Base-by-base conservation (phyloP, 2,329 filamentous ascomycete species). In the Botrytis galanthina region DNA sequence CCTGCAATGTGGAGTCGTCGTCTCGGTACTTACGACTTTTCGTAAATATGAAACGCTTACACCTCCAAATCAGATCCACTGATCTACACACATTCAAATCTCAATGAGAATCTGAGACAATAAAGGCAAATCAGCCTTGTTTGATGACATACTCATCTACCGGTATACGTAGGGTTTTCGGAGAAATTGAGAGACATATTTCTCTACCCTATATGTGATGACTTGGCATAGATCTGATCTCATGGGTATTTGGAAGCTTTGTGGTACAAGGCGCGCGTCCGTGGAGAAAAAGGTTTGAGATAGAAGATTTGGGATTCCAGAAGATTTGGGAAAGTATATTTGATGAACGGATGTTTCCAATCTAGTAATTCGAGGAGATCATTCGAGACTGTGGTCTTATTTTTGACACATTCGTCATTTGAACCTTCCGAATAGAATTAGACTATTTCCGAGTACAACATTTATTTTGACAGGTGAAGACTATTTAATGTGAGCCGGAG, bases 21-120 rank as follows among this genome's bases (percentile, higher is more conserved):
- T 69, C 66, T 69, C 37, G 48, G 66, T 57, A 68, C 35, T 68
- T 20, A 42, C 20, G 63, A 66, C 20, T 3, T 48, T n/a, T 62
- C 37, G 60, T 62, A 20, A 20, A 62, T 20, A 39, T 66, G 42
- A 35, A 48, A 66, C 62, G 12, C 20, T 39, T 37, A 18, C 42
- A 46, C 20, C 35, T 67, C 32, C 7, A 37, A 37, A 68, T 16
- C 18, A 32, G n/a, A n/a, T 51, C 66, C 66, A 69, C 66, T 57
- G 35, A 42, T 57, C 66, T 29, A 42, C 66, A 57, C 39, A 20
- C 16, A 14, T 7, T 12, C n/a, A 48, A 57, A 57, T 42, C 51
- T 57, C 51, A 57, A 57, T 42, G 37, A 42, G 14, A 54, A n/a
- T 22, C 22, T 39, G 64, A 67, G 35, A 51, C 64, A 67, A 44